Evolutionary conservation across 2,329 filamentous ascomycete species (phyloP).

Genomic region (Tolypocladium ophioglossoides): DNA sequence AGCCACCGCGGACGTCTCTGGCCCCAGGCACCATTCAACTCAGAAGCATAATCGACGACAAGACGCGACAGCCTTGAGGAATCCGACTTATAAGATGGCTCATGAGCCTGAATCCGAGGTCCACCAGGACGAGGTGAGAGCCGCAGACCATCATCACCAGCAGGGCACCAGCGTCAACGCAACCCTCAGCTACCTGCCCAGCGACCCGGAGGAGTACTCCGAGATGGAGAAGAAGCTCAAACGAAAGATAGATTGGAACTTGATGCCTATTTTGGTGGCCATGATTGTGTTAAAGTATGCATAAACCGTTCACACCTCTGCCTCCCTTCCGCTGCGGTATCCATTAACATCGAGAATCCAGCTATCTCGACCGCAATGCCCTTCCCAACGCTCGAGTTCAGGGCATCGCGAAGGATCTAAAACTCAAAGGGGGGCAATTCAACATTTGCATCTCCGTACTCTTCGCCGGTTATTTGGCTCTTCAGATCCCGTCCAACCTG

Average conservation of each 20-base stretch:
- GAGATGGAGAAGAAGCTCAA: background rate
- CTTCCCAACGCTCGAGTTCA: background rate
- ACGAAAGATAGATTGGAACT: background rate
- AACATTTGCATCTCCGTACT: constrained; percentile 20
- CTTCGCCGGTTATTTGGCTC: constrained; percentile 22
- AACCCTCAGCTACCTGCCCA: background rate
- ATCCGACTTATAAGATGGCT: background rate
- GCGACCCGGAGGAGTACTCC: background rate
- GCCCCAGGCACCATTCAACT: background rate
- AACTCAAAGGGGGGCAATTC: background rate
- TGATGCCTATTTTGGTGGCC: background rate
- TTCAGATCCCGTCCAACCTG: constrained; percentile 28
- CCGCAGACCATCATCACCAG: background rate
- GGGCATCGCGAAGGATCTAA: background rate
- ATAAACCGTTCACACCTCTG: background rate
- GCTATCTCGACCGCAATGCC: background rate
- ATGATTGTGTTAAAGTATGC: background rate
- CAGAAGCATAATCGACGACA: background rate
- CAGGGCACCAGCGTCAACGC: background rate
- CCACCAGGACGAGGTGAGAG: background rate
- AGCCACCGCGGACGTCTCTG: too few species aligned
- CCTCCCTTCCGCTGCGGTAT: too few species aligned
- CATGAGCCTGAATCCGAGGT: background rate
- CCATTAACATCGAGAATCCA: background rate
- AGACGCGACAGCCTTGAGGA: background rate